Evolutionary conservation across 768 basidiomycete genomes (phyloP).

Genomic region (Psilocybe sp.): DNA sequence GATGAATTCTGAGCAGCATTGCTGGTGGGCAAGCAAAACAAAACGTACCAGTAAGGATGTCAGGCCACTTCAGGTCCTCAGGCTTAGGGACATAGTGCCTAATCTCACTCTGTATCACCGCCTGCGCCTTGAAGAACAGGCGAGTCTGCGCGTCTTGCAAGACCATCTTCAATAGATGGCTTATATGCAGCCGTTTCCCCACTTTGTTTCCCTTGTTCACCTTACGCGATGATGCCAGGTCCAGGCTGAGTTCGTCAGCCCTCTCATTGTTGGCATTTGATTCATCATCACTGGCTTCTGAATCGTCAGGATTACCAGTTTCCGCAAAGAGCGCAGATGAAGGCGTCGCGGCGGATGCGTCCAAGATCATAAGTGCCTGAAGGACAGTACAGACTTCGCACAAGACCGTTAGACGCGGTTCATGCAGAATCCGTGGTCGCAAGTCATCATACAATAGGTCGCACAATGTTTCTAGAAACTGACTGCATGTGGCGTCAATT

Average conservation of each 20-base stretch:
- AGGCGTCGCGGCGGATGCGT: conserved; percentile 42
- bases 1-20: not conserved
- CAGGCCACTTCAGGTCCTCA: conserved; percentile 86
- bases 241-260: not conserved
- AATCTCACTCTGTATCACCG: conserved; percentile 86
- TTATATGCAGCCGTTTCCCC: conserved; percentile 65
- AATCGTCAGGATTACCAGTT: conserved; percentile 8
- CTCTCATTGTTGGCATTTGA: conserved; percentile 19
- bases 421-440: conserved; percentile 92
- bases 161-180: conserved; percentile 81
- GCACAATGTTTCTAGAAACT: conserved; percentile 87
- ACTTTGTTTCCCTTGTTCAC: conserved; percentile 12
- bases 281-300: conserved; percentile 27
- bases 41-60: conserved; percentile 66
- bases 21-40: conserved; percentile 3
- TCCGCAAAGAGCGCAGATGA: conserved; percentile 8
- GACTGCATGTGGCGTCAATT: conserved; percentile 39
- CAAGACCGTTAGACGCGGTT: conserved; percentile 80
- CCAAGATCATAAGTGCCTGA: conserved; percentile 93
- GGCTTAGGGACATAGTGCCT: conserved; percentile 73
- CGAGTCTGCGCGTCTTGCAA: conserved; percentile 95
- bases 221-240: not conserved
- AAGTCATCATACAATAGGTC: conserved; percentile 95
- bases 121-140: conserved; percentile 93
- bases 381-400: conserved; percentile 97